These are phyloP conservation scores for Elsinoe batatas DNA, from an alignment of 2,329 filamentous ascomycete genomes.

Conservation along the genomic window DNA sequence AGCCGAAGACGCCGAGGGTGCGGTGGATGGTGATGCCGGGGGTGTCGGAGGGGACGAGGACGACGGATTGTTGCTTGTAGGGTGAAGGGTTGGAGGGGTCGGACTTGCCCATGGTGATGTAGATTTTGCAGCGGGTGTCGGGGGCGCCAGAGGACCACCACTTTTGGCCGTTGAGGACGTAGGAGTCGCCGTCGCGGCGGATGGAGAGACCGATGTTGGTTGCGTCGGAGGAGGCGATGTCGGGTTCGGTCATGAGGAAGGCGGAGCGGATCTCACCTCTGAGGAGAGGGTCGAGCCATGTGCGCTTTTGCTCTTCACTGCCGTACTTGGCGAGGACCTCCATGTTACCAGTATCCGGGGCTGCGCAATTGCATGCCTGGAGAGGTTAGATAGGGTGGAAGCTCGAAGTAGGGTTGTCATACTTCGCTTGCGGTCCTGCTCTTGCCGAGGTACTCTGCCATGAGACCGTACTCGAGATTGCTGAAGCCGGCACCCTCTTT, in stretches of 20 bases:
- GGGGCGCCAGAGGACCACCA: constrained; percentile 98
- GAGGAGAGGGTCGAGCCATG: constrained; percentile 41
- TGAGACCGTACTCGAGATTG: constrained; percentile 93
- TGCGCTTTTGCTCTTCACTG: constrained; percentile 40
- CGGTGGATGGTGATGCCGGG: constrained; percentile 86
- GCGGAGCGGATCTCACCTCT: constrained; percentile 41
- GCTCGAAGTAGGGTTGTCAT: constrained; percentile 7
- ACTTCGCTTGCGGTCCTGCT: constrained; percentile 69
- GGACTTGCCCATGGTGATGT: constrained; percentile 94
- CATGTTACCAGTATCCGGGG: constrained; percentile 44
- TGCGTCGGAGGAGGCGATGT: constrained; percentile 41
- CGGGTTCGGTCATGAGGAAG: constrained; percentile 44
- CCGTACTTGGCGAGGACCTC: constrained; percentile 45
- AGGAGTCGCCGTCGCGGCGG: constrained; percentile 71
- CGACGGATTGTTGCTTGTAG: constrained; percentile 87
- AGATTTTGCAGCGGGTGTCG: constrained; percentile 83
- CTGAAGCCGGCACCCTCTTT: constrained; percentile 88
- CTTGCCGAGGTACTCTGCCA: constrained; percentile 92
- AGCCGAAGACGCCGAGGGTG: constrained; percentile 90
- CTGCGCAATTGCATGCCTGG: constrained; percentile 68
- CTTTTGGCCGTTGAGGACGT: constrained; percentile 89
- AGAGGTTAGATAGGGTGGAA: constrained; percentile 33
- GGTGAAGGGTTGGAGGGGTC: constrained; percentile 63
- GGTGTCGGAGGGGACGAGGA: constrained; percentile 71
- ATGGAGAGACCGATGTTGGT: constrained; percentile 57